phyloP scores from a whole-genome alignment of 2,329 filamentous ascomycete genomes.

The Colletotrichum navitas region DNA sequence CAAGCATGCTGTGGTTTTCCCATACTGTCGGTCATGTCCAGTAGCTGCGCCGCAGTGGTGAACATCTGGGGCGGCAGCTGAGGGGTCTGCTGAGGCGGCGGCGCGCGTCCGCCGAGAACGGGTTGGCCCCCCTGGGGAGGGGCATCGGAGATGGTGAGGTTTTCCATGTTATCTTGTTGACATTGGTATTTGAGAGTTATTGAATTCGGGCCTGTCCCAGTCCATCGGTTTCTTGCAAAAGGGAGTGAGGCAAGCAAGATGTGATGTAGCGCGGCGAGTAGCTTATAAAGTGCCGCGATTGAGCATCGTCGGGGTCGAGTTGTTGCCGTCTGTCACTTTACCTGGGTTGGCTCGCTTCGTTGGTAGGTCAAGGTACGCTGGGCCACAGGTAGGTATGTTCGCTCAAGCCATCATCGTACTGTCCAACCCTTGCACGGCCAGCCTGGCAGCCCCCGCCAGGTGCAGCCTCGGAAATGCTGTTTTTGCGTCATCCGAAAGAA shows the following conservation, averaged over 20 bases:
- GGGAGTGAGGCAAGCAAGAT: conserved; percentile 1
- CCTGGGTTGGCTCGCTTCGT: conserved; percentile 10
- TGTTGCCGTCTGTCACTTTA: conserved; percentile 1
- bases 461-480: conserved; percentile 16
- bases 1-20: conserved; percentile 46
- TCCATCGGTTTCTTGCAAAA: conserved; percentile 38
- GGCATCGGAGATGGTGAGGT: conserved; percentile 63
- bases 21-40: conserved; percentile 98
- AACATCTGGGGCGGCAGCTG: conserved; percentile 96
- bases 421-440: conserved; percentile 7
- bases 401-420: conserved; percentile 37
- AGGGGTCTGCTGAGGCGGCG: conserved; percentile 56
- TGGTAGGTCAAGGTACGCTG: not conserved
- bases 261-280: conserved; percentile 6
- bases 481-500: conserved; percentile 18
- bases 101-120: conserved; percentile 49
- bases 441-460: conserved; percentile 6
- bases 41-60: conserved; percentile 93
- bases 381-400: conserved; percentile 13
- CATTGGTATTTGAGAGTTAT: conserved; percentile 40
- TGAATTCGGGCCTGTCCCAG: conserved; percentile 37
- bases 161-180: conserved; percentile 61
- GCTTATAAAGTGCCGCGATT: conserved; percentile 19
- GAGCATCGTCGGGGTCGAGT: conserved; percentile 25
- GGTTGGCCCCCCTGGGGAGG: conserved; percentile 55